Evolutionary conservation across 176 grass and related monocot species (phyloP), one percentile per base, ranked within the genome.

Genomic region (Triticum dicoccoides): DNA sequence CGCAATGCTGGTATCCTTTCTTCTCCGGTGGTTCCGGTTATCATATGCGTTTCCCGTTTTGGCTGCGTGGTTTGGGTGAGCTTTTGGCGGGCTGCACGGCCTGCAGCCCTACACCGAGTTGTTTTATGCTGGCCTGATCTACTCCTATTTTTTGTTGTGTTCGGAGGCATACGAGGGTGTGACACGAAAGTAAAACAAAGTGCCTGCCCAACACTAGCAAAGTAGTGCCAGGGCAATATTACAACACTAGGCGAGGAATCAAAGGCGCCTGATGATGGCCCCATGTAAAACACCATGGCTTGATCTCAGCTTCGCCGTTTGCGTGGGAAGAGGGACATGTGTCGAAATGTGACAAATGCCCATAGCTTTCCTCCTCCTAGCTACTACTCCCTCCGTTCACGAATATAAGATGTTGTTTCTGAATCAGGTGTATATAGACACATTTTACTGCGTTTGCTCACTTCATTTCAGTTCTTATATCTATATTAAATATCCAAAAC

Each of bases 131-230:
- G 11, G 13, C 10, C 25, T 52, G 44, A 76, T 86, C 61, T 11
- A 42, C 41, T 42, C 41, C 41, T 23, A 17, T 73, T 58, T 23
- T 73, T 58, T 23, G 4, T 66, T 66, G 34, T 11, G n/a, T 63
- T 63, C 25, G 13, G 5, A 14, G 69, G 56, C 39, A 34, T 44
- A 58, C 68, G n/a, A 80, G 76, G 68, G 61, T 24, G 2, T 76
- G 82, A 76, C 82, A 73, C 79, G 44, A 89, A 82, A 20, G 88
- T 86, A 44, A 61, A 61, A 81, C 32, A 87, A 80, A 86, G 76
- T 61, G 90, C 34, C 6, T 61, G 90, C 27, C 8, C 8, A 4
- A 9, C 33, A 18, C 65, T 34, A 68, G 29, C 3, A 67, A 18
- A 33, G 65, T 5, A 3, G 29, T 67, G 15, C 6, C 30, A 37